A percentile compares a stretch with the other conserved stretches of the same genome.
Conservation (phyloP, 2,329 filamentous ascomycete species). For the Penicillium crustosum region DNA sequence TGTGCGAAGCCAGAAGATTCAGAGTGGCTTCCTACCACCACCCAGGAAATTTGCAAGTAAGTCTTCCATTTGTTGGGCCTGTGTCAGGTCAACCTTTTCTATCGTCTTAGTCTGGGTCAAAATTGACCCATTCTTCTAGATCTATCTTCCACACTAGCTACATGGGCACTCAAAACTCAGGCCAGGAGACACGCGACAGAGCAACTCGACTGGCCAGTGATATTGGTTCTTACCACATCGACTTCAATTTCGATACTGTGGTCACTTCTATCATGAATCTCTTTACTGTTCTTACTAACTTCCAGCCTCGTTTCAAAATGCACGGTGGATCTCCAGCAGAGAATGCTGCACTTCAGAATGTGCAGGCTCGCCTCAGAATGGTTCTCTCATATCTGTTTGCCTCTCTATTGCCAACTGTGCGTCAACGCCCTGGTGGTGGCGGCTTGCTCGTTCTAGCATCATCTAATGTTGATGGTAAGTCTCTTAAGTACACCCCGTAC, state of each 20-base stretch:
- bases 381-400: slow-evolving; percentile 65
- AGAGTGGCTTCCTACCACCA: slow-evolving; percentile 54
- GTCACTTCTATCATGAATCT: slow-evolving; percentile 62
- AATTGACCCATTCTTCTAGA: neutral
- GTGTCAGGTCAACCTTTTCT: neutral
- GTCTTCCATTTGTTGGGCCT: neutral
- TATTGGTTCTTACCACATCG: slow-evolving; percentile 72
- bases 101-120: neutral
- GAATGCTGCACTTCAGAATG: slow-evolving; percentile 66
- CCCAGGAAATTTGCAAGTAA: slow-evolving; percentile 59
- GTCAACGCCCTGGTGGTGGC: slow-evolving; percentile 57
- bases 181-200: slow-evolving; percentile 64
- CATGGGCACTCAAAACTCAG: slow-evolving; percentile 70
- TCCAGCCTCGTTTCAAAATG: slow-evolving; percentile 62
- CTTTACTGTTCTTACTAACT: slow-evolving; percentile 58
- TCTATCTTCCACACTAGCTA: slow-evolving; percentile 63
- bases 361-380: slow-evolving; percentile 67
- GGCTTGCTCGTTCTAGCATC: slow-evolving; percentile 65
- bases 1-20: slow-evolving; percentile 50
- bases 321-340: slow-evolving; percentile 62
- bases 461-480: slow-evolving; percentile 59
- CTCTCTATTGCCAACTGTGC: slow-evolving; percentile 61
- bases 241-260: slow-evolving; percentile 71
- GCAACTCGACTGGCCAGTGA: slow-evolving; percentile 58
- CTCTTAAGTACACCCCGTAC: neutral